Evolutionary conservation across 495 filamentous ascomycete species (phyloP), one percentile per base, ranked within the genome.

Genomic region (Jackrogersella multiformis): DNA sequence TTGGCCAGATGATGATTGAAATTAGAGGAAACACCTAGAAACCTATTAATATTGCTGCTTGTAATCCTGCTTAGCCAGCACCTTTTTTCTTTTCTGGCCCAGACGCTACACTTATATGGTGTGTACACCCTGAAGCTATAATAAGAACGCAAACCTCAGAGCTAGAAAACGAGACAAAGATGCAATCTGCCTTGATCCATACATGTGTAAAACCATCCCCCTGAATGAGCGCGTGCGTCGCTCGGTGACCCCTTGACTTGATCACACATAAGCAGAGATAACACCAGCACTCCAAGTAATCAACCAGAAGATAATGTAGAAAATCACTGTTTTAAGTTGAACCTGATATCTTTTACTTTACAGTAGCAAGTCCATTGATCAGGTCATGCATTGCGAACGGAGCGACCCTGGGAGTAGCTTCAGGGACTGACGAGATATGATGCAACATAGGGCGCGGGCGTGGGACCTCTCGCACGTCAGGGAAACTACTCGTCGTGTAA

Each of bases 391-490:
- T 70, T n/a, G 52, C 52, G 23, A 70, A 32, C 5, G 67, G 56
- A 21, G 62, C 53, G 24, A 70, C 53, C 52, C 61, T 65, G 13
- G 61, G 61, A n/a, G 67, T 66, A 28, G 67, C 45, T 28, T 70
- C 67, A n/a, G 67, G 61, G 39, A 52, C 67, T 9, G 61, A 48
- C n/a, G 61, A 2, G 52, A 70, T 61, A 16, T 66, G 57, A 38
- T 70, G 67, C 9, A 61, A 28, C 45, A 56, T 56, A 16, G 68
- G 68, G 5, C 52, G 68, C 8, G 68, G 68, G 10, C 64, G 68
- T 46, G 68, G 68, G 18, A 71, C 62, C 48, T 71, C 64, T 30
- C 68, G 68, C 21, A 71, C 68, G 16, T 71, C 68, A 15, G 68
- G 68, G 16, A 67, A 67, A 7, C 42, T 63, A 32, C 59, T 67